Evolutionary conservation across 2,329 filamentous ascomycete genomes (phyloP).

Genomic region (Biscogniauxia sp.): DNA sequence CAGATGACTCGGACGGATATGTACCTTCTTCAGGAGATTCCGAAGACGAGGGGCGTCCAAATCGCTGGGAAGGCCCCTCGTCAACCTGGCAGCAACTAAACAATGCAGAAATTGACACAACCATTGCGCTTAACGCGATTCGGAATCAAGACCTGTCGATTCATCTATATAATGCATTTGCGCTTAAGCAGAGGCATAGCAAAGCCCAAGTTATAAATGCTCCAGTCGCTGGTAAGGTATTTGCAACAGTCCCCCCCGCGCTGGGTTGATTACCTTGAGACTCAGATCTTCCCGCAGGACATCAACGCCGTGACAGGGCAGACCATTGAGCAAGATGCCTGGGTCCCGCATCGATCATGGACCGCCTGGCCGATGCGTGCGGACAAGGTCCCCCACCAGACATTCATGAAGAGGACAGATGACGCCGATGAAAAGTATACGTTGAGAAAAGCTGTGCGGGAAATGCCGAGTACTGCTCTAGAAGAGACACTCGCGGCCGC

Average conservation of each 20-base stretch:
- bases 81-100: constrained; percentile 67
- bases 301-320: constrained; percentile 28
- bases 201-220: constrained; percentile 6
- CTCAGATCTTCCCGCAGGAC: constrained; percentile 20
- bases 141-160: constrained; percentile 65
- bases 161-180: constrained; percentile 78
- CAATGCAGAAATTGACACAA: constrained; percentile 59
- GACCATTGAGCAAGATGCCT: constrained; percentile 33
- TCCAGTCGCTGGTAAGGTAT: constrained; percentile 32
- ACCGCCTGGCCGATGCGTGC: constrained; percentile 79
- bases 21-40: constrained; percentile 42
- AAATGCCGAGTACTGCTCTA: constrained; percentile 58
- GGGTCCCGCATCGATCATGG: constrained; percentile 63
- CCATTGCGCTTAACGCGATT: constrained; percentile 60
- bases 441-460: constrained; percentile 42
- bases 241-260: neutral
- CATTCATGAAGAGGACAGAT: constrained; percentile 45
- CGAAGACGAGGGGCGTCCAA: constrained; percentile 53
- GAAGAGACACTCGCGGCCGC: constrained; percentile 68
- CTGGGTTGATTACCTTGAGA: neutral
- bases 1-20: constrained; percentile 22
- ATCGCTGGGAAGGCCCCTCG: constrained; percentile 67
- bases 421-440: constrained; percentile 46
- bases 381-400: constrained; percentile 57
- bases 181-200: constrained; percentile 53